These are phyloP conservation scores for Linum tenue DNA, from an alignment of 345 rosid species.

Conservation along the genomic window DNA sequence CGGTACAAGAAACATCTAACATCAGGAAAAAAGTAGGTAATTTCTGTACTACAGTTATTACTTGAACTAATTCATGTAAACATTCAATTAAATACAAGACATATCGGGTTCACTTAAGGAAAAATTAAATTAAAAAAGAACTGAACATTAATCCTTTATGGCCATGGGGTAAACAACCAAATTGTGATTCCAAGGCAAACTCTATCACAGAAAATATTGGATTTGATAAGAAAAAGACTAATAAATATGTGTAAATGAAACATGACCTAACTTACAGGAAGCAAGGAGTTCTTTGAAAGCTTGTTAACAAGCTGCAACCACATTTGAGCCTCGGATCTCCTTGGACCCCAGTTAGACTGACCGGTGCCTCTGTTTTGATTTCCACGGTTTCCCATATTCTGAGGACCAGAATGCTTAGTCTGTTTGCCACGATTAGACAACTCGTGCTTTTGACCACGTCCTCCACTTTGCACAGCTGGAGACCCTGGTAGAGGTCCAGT, in stretches of 20 bases:
- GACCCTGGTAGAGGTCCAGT: constrained; percentile 38
- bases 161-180: too few species aligned
- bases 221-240: constrained; percentile 3
- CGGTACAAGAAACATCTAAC: constrained; percentile 17
- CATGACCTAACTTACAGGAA: constrained; percentile 52
- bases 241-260: background rate
- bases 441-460: constrained; percentile 61
- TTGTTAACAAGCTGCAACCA: constrained; percentile 82
- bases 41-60: background rate
- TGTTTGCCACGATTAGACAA: constrained; percentile 50
- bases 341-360: constrained; percentile 55
- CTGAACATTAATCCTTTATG: background rate
- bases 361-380: constrained; percentile 44
- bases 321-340: constrained; percentile 68
- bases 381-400: constrained; percentile 34
- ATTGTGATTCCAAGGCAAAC: too few species aligned
- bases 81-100: background rate
- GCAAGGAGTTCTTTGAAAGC: constrained; percentile 68
- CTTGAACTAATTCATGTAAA: background rate
- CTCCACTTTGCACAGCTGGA: constrained; percentile 46
- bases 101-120: background rate
- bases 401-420: constrained; percentile 59
- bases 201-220: too few species aligned
- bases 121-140: background rate
- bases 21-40: constrained; percentile 5